These are phyloP conservation scores for Coriaria nepalensis DNA, from an alignment of 306 rosid species.

Conservation along the genomic window DNA sequence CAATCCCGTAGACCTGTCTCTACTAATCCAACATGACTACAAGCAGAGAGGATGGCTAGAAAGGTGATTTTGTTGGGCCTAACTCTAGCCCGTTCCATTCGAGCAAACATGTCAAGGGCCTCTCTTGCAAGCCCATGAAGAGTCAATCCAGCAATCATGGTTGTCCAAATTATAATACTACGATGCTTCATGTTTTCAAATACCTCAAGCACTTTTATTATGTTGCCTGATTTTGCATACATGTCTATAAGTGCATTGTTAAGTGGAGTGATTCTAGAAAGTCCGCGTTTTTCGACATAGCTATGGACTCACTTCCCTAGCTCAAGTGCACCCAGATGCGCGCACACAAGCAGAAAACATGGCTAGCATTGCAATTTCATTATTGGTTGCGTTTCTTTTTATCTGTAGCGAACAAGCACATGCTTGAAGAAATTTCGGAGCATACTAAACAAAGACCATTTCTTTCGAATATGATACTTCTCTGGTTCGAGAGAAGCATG, in stretches of 20 bases:
- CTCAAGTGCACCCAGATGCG: conserved; percentile 52
- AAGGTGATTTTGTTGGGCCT: conserved; percentile 52
- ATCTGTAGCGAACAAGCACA: too few species aligned
- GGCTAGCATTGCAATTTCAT: conserved; percentile 44
- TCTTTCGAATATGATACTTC: too few species aligned
- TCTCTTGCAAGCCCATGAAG: conserved; percentile 57
- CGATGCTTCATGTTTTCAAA: conserved; percentile 28
- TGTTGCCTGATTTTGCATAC: conserved; percentile 64
- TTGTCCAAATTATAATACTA: conserved; percentile 51
- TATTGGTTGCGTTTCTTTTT: conserved; percentile 20
- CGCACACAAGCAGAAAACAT: conserved; percentile 64
- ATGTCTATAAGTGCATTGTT: conserved; percentile 54
- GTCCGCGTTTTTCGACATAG: conserved; percentile 29
- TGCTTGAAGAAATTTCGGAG: too few species aligned
- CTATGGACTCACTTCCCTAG: conserved; percentile 55
- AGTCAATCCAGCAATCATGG: conserved; percentile 60
- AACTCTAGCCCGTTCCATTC: conserved; percentile 41
- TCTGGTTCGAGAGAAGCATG: too few species aligned
- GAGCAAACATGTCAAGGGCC: conserved; percentile 31
- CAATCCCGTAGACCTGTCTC: conserved; percentile 38
- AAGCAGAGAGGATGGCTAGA: conserved; percentile 59
- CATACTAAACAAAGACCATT: too few species aligned
- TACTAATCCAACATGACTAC: conserved; percentile 55
- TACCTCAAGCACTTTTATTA: conserved; percentile 21
- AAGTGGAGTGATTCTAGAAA: conserved; percentile 28